A percentile compares a stretch with the other conserved stretches of the same genome.
Conservation (phyloP, 345 rosid species). For the Salix brachista region DNA sequence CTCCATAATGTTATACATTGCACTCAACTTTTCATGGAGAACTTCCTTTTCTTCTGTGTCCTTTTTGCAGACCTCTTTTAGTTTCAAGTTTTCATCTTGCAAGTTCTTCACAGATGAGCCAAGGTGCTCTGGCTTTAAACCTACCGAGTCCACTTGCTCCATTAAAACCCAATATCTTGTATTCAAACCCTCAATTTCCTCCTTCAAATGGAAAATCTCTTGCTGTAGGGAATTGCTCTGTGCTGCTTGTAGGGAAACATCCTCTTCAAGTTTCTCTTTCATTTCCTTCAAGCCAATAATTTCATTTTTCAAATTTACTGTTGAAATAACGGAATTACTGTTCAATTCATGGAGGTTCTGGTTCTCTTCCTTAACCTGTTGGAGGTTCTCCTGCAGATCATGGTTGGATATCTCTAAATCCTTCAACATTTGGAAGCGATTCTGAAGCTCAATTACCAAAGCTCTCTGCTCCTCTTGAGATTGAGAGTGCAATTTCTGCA, state of each 20-base stretch:
- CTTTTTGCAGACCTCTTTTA: constrained; percentile 18
- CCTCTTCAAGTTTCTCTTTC: constrained; percentile 26
- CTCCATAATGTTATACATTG: constrained; percentile 48
- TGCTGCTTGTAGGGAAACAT: constrained; percentile 15
- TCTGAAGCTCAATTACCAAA: constrained; percentile 26
- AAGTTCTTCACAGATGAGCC: constrained; percentile 19
- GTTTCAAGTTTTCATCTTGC: constrained; percentile 25
- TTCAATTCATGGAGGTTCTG: constrained; percentile 31
- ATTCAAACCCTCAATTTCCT: constrained; percentile 24
- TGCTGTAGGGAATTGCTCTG: constrained; percentile 21
- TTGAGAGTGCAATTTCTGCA: constrained; percentile 31
- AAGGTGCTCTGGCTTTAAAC: constrained; percentile 20
- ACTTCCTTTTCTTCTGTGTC: constrained; percentile 23
- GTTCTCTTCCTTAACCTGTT: constrained; percentile 38
- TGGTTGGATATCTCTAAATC: constrained; percentile 25
- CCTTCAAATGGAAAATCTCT: constrained; percentile 25
- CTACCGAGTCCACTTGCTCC: constrained; percentile 20
- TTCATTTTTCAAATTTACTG: constrained; percentile 40
- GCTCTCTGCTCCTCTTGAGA: constrained; percentile 35
- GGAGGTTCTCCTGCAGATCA: constrained; percentile 51
- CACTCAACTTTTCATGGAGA: constrained; percentile 46
- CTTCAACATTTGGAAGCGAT: constrained; percentile 25
- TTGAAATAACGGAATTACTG: constrained; percentile 43
- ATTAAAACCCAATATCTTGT: constrained; percentile 22
- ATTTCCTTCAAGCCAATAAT: constrained; percentile 26